Evolutionary conservation across 108 stramenopile species (phyloP), one percentile per base, ranked within the genome.

Genomic region (Thalassiosira profunda): DNA sequence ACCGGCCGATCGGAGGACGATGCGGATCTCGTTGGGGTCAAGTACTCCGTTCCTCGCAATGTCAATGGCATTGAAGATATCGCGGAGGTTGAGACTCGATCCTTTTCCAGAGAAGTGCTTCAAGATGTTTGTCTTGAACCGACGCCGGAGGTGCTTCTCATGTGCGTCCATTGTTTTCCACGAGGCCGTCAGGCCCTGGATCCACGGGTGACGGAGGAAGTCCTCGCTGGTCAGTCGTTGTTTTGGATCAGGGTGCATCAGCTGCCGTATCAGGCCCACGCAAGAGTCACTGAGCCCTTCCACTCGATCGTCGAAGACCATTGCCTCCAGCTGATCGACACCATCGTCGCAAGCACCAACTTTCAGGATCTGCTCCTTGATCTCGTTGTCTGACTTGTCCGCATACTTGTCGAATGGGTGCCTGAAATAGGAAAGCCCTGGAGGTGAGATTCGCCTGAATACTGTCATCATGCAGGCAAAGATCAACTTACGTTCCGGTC

Each of bases 151-250:
- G 28, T 54, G 54, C 17, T 17, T 6, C 58, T 58, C 31, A 30
- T 45, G 52, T 33, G 8, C 44, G 29, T 59, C 41, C 15, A 36
- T 24, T 12, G n/a, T 26, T 25, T 14, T 45, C 37, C n/a, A 69
- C 20, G 43, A 18, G 3, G 74, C 74, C 0, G 74, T 76, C 2
- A 43, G 45, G 15, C 74, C 74, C 34, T 59, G 41, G 17, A 65
- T 62, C 74, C 74, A 76, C 12, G 74, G 67, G 31, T 76, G 74
- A 9, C 37, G 57, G n/a, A 56, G 58, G n/a, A 76, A 69, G 37
- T 64, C 21, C 1, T 30, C 42, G 4, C 54, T 25, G 2, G 74
- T 62, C 34, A 64, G 26, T 17, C 74, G 57, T 6, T 40, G n/a
- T 12, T 69, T 17, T 21, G 74, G 47, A 68, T 52, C 30, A 17